Evolutionary conservation across 768 basidiomycete species (phyloP).

Genomic region (Psilocybe cubensis): DNA sequence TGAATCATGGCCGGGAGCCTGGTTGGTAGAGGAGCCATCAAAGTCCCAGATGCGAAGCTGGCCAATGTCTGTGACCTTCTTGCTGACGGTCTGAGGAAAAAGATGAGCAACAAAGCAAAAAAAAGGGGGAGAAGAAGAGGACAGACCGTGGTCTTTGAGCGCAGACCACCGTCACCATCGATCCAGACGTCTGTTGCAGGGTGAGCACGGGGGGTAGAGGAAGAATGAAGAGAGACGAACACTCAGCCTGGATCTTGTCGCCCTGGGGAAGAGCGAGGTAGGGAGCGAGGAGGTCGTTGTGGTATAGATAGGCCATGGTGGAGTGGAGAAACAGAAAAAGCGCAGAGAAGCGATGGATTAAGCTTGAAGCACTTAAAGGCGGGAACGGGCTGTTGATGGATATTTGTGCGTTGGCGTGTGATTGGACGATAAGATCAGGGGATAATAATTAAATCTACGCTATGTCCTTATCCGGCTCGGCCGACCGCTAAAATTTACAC

Average conservation of each 20-base stretch:
- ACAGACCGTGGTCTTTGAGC: constrained; percentile 93
- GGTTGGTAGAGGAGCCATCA: constrained; percentile 96
- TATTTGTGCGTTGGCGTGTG: constrained; percentile 35
- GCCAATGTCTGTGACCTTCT: constrained; percentile 85
- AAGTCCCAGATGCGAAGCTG: constrained; percentile 99
- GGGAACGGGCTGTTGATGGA: constrained; percentile 26
- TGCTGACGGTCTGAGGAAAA: constrained; percentile 74
- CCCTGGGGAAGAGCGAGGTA: constrained; percentile 91
- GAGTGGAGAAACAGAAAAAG: constrained; percentile 22
- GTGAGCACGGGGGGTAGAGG: constrained; percentile 18
- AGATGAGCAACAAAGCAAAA: constrained; percentile 5
- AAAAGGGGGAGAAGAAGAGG: constrained; percentile 11
- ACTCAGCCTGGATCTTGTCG: constrained; percentile 93
- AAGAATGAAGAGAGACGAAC: constrained; percentile 52
- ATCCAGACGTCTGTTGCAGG: constrained; percentile 88
- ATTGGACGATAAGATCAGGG: constrained; percentile 49
- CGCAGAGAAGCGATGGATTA: constrained; percentile 26
- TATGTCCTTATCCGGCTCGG: constrained; percentile 12
- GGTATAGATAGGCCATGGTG: constrained; percentile 51
- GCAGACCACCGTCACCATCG: constrained; percentile 92
- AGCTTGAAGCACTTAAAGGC: constrained; percentile 24
- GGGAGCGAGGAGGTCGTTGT: constrained; percentile 86
- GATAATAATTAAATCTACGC: neutral
- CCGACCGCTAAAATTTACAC: constrained; percentile 6
- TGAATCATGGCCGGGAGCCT: constrained; percentile 94